Evolutionary conservation across 208 protist species (phyloP), one percentile per base, ranked within the genome.

Genomic region (Trypanosoma vivax): DNA sequence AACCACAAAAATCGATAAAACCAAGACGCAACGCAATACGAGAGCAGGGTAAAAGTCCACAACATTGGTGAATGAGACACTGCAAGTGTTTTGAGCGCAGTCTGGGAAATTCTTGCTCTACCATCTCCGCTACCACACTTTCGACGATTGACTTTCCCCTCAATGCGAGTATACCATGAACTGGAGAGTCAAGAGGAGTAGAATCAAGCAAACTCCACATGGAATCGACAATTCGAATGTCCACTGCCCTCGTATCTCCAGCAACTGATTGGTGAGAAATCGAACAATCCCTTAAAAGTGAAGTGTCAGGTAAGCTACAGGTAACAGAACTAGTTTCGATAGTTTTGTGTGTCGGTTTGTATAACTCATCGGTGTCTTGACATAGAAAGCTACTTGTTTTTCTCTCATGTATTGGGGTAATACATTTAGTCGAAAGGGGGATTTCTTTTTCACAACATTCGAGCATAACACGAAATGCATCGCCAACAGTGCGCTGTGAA

Each of bases 31-130:
- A 50, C 9, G 83, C 81, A 1, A 84, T 52, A 2, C 81, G 70
- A 29, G 66, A 69, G 55, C 79, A 89, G 28, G 83, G 69, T 46
- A 90, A 72, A 50, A 92, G 68, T 21, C 88, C 81, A 42, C 76
- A 83, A 23, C 60, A 76, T 55, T 90, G 73, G 50, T 92, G 88
- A 43, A 91, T 52, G 39, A 92, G 58, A 28, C 69, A 47, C 62
- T 94, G 83, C 19, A 89, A 48, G 33, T 94, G 88, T 42, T 79
- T 78, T 13, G 88, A 88, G 35, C 88, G 83, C 49, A 94, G 67
- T 4, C 88, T 72, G 5, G 88, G 88, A 53, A 81, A 92, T 24
- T 45, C 45, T 1, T 46, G 51, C 47, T 90, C 80, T 16, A 63
- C 70, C 14, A 73, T 42, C 19, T 43, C 42, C 6, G 71, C 54